Evolutionary conservation across 1,284 basidiomycete genomes (phyloP), one percentile per base, ranked within the genome.

Genomic region (Fomitiporia mediterranea): DNA sequence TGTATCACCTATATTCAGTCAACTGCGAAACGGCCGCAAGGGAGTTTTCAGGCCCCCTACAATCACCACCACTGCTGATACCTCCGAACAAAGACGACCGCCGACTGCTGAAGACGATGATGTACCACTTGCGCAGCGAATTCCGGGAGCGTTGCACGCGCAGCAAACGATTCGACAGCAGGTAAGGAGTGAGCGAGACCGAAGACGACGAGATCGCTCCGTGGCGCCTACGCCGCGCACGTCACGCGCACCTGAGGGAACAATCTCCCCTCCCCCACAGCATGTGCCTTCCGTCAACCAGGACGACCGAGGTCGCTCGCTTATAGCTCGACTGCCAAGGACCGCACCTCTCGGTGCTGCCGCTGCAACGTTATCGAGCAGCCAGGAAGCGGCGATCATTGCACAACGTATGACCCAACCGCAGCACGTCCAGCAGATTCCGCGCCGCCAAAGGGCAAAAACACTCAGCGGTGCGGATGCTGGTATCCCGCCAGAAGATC

Each of bases 151-250:
- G 2, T 70, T 93, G 56, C 79, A 74, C 4, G 90, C 89, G 11
- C 90, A 93, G 65, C 81, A 81, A 61, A 84, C 86, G 2, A 89
- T 93, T 53, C 79, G 87, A 17, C 74, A 75, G 47, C 80, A 89
- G 66, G 81, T 88, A 23, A 76, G 77, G 48, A 81, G 85, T 60
- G 86, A 90, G 70, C 74, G 83, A 48, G 80, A 83, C 34, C 74
- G 78, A 61, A 73, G 81, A 47, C 73, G 76, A 60, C 68, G 74
- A 28, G 81, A 84, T 53, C 75, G 78, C 11, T 49, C 54, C 27
- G 19, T 43, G 23, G 75, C 64, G 27, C 57, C 64, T n/a, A 60
- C 65, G 1, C 63, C 63, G 28, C 65, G 44, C 15, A 4, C 60
- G 46, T 71, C 44, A 47, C 65, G 72, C 50, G 66, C 64, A 50